Base-by-base conservation (phyloP, 2,329 filamentous ascomycete species). In the Ophiocordyceps camponoti-rufipedis region DNA sequence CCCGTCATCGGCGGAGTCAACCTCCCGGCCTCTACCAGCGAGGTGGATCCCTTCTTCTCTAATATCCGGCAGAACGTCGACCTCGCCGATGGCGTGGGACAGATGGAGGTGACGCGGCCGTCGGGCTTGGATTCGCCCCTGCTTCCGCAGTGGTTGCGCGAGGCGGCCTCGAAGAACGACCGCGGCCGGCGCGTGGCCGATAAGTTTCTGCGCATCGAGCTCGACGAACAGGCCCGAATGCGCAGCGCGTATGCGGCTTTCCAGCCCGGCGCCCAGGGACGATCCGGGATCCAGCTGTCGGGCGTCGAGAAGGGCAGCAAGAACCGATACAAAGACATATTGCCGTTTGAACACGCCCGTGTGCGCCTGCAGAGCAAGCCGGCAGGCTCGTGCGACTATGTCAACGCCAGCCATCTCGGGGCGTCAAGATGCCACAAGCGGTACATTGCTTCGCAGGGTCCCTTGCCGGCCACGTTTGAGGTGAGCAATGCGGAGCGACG, bases 61-160 rank as follows among this genome's bases (percentile, higher is more conserved):
- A 96, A 95, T 51, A 96, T 98, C 54, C 79, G 91, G 41, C 91
- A 96, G 60, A 94, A 96, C 51, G 89, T 93, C 76, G 91, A 96
- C 56, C 69, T 98, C 16, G 82, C 93, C 31, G 87, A 86, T 52
- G 91, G 91, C 18, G 89, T 96, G 11, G 91, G 91, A 0, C 88
- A 94, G 54, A 78, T 80, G 54, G 72, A 78, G n/a, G 57, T 78
- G 6, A 54, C 58, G 2, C 56, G 72, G 9, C 72, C 73, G 0
- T 40, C 58, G 2, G 66, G 60, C n/a, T 51, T 75, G 9, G 61
- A 70, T 31, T 57, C 62, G 35, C 63, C 70, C 5, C 60, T 68
- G 14, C 68, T 95, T 13, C 91, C 91, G 1, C 54, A 58, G 2
- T 98, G 91, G 91, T 69, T 98, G 23, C 74, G 74, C 33, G 68